Evolutionary conservation across 164 flowering plant genomes (phyloP).

Genomic region (grape (Vitis vinifera)): ASM3070453v1 NC_081822.1:13169001-13169500

Average conservation of each 20-base stretch:
- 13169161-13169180: conserved; percentile 12
- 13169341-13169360: too few species aligned
- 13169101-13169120: neutral
- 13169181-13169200: conserved; percentile 18
- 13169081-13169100: neutral
- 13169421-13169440: too few species aligned
- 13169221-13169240: conserved; percentile 3
- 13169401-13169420: too few species aligned
- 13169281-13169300: too few species aligned
- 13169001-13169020: neutral
- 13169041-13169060: neutral
- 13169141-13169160: conserved; percentile 11
- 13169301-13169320: too few species aligned
- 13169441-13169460: too few species aligned
- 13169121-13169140: neutral
- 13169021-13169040: neutral
- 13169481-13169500: too few species aligned
- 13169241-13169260: neutral
- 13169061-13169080: neutral
- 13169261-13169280: too few species aligned
- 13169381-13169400: too few species aligned
- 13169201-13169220: conserved; percentile 7
- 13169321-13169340: too few species aligned
- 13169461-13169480: too few species aligned
- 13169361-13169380: too few species aligned